Percentiles rank a stretch among this genome's conserved stretches.
These are phyloP conservation scores for Talaromyces sp. DNA, from an alignment of 2,329 filamentous ascomycete genomes.

Conservation along the genomic window DNA sequence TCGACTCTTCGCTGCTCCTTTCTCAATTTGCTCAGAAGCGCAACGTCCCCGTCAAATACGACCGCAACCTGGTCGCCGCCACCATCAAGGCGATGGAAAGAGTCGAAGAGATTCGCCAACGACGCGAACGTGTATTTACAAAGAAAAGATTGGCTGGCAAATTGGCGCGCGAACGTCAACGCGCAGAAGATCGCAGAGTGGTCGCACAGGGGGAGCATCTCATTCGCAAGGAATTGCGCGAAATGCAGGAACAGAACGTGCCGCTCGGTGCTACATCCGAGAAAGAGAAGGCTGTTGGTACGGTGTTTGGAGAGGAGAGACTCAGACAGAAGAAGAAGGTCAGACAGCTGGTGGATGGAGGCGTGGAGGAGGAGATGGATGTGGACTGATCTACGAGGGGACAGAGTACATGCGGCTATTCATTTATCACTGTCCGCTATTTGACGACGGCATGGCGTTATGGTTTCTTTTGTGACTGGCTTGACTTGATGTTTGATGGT, in stretches of 20 bases:
- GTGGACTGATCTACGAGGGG: slow-evolving; percentile 35
- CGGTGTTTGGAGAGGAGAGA: slow-evolving; percentile 41
- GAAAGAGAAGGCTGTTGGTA: slow-evolving; percentile 32
- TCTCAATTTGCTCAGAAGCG: slow-evolving; percentile 80
- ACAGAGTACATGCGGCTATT: slow-evolving; percentile 5
- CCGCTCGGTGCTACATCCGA: slow-evolving; percentile 32
- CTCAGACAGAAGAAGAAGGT: slow-evolving; percentile 44
- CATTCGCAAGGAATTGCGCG: slow-evolving; percentile 66
- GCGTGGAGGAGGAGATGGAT: slow-evolving; percentile 47
- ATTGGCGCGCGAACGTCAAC: slow-evolving; percentile 65
- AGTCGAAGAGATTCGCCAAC: slow-evolving; percentile 76
- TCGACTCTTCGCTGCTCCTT: slow-evolving; percentile 76
- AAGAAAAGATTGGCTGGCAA: slow-evolving; percentile 90
- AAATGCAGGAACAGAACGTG: slow-evolving; percentile 48
- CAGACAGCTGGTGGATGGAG: slow-evolving; percentile 44
- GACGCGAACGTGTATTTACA: slow-evolving; percentile 88
- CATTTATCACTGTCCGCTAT: slow-evolving; percentile 17
- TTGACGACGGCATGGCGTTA: slow-evolving; percentile 26
- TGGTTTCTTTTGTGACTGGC: slow-evolving; percentile 18
- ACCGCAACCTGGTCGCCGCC: slow-evolving; percentile 81
- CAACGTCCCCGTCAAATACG: slow-evolving; percentile 93
- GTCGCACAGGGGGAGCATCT: slow-evolving; percentile 91
- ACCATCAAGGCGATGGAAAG: slow-evolving; percentile 91
- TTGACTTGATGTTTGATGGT: background rate
- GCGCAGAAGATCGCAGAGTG: slow-evolving; percentile 76